Evolutionary conservation across 225 moss, liverwort and hornwort species (phyloP), one percentile per base, ranked within the genome.

Genomic region (Straminergon stramineum): DNA sequence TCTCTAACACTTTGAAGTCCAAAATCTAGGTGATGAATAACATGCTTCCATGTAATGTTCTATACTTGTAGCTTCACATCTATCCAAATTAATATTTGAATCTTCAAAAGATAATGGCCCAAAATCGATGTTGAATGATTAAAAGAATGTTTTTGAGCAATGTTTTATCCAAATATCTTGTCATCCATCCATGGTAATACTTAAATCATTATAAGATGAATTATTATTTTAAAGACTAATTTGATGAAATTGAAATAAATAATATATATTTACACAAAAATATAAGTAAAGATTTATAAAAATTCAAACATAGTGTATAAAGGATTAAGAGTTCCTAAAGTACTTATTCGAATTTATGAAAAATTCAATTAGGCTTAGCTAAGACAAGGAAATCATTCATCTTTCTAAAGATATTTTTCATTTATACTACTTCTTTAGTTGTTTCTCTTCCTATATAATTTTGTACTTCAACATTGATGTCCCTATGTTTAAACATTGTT

Each of bases 1-100:
- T 17, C 5, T 7, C 22, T 18, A 35, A 76, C 1, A 1, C 8
- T 32, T 0, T 52, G 0, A 76, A 23, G 15, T 77, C 14, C 14
- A 52, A 77, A 23, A 56, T 37, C 9, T 78, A 35, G 0, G 2
- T 76, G 56, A 55, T 55, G 15, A 78, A 24, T 1, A 24, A 56
- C 16, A 6, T 79, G 2, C 16, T 37, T 56, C 4, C 0, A 56
- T 0, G 2, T 55, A 35, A 37, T 78, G 1, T 23, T 78, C 2
- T 6, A 0, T 24, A 0, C 4, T 23, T 15, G 3, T 55, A 23
- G 9, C 15, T 35, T 35, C 0, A 23, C 37, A 56, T 56, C 9
- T 1, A 78, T 78, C 8, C 0, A 1, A 53, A 31, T 0, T 77
- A 55, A 77, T 22, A 23, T 37, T 78, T 55, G 24, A 78, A 55